phyloP scores from a whole-genome alignment of 352 stramenopile genomes.

The Phytophthora ohioensis region DNA sequence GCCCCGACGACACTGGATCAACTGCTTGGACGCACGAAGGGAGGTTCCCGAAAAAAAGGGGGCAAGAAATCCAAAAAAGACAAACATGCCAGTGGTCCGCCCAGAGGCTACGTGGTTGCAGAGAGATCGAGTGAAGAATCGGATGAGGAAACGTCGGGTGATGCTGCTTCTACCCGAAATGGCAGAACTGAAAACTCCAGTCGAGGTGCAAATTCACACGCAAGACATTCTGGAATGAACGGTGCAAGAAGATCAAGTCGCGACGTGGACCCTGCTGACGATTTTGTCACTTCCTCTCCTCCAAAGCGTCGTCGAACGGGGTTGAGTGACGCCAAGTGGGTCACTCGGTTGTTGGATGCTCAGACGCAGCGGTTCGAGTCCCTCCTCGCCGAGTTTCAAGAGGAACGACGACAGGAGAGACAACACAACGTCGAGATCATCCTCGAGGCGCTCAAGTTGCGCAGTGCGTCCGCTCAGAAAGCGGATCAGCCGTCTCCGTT shows the following conservation, averaged over 20 bases:
- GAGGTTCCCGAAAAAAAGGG: constrained; percentile 20
- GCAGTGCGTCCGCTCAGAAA: constrained; percentile 31
- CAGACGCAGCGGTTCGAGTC: constrained; percentile 50
- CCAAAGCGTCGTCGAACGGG: constrained; percentile 33
- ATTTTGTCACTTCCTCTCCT: constrained; percentile 2
- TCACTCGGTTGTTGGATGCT: constrained; percentile 42
- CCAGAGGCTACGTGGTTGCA: constrained; percentile 28
- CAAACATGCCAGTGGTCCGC: constrained; percentile 23
- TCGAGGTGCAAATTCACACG: constrained; percentile 19
- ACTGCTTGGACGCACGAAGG: constrained; percentile 30
- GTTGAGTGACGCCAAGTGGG: constrained; percentile 43
- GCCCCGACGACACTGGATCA: constrained; percentile 29
- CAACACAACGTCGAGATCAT: constrained; percentile 54
- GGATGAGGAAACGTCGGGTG: constrained; percentile 11
- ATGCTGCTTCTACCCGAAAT: constrained; percentile 16
- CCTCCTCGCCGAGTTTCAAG: constrained; percentile 48
- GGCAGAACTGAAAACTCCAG: constrained; percentile 25
- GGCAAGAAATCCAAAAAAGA: constrained; percentile 17
- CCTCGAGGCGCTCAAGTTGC: constrained; percentile 45
- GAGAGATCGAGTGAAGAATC: constrained; percentile 29
- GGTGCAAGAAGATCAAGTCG: constrained; percentile 22
- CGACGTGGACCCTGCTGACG: constrained; percentile 11
- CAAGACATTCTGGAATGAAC: constrained; percentile 14
- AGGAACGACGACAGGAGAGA: constrained; percentile 49
- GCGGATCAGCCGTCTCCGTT: constrained; percentile 36